Base-by-base conservation (phyloP, 306 rosid species). In the Castanea mollissima region DNA sequence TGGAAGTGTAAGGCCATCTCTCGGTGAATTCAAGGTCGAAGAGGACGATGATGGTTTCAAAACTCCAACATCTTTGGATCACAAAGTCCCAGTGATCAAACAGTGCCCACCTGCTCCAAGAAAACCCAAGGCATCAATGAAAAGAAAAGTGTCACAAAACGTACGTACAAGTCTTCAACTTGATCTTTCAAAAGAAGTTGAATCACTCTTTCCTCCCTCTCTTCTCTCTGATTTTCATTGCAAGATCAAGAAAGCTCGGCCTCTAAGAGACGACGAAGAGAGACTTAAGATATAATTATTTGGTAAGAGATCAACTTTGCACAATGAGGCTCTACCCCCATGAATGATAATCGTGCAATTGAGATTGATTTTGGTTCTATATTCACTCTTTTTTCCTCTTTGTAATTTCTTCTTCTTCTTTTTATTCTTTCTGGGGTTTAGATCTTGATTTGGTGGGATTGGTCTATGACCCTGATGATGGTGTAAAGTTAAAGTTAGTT, bases 81-180 rank as follows among this genome's bases (percentile, higher is more conserved):
- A 85, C 85, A 88, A 68, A 84, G 85, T 93, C 69, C 87, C 89
- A 9, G 84, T 16, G 27, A 4, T 52, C 41, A 62, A 69, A 58
- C 74, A 76, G 13, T 93, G 97, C 54, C 98, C 98, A 23, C 84
- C 88, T 23, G 81, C 92, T 68, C 97, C 97, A 34, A 85, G 75
- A 76, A 89, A 89, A 69, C 85, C 76, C 1, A 81, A 83, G 65
- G 55, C 81, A 2, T 59, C 81, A 31, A 58, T 76, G 62, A 88
- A 89, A 63, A 77, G 91, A 32, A 87, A 79, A 84, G 7, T 60
- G 10, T 34, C 77, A 5, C 51, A 38, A 2, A 19, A 38, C 6
- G 57, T 72, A 13, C 29, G 83, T 4, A 83, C 71, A 74, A 54
- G 76, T 76, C 23, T 78, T 14, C 86, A 78, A 21, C 81, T 85